phyloP scores from a whole-genome alignment of 257 asterid species.

The Gentiana macrophylla region DNA sequence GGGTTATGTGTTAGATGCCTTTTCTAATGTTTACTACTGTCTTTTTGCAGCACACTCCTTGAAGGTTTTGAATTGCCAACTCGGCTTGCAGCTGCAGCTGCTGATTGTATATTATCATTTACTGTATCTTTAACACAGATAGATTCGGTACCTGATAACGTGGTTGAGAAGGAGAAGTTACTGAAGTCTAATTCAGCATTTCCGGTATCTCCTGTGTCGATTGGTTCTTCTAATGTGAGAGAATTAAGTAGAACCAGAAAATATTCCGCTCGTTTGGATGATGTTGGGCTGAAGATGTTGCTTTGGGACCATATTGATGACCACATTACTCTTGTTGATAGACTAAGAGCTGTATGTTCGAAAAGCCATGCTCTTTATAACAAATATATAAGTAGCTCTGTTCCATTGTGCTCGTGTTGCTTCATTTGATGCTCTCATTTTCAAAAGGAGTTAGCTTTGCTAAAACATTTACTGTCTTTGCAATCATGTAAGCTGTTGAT shows the following conservation, averaged over 20 bases:
- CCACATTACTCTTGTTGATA: constrained; percentile 53
- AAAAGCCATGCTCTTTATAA: not conserved
- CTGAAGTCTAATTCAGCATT: constrained; percentile 14
- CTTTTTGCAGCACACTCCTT: constrained; percentile 49
- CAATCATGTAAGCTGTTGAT: constrained; percentile 1
- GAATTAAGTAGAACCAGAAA: constrained; percentile 26
- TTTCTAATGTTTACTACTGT: constrained; percentile 18
- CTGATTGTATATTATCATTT: constrained; percentile 68
- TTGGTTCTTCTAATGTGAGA: constrained; percentile 21
- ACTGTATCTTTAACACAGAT: constrained; percentile 58
- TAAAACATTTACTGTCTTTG: not conserved
- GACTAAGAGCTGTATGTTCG: constrained; percentile 60
- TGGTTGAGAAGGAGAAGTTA: constrained; percentile 34
- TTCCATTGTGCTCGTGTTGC: not conserved
- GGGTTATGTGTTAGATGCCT: not conserved
- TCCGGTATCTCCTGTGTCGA: constrained; percentile 24
- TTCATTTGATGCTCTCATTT: not conserved
- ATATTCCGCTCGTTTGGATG: constrained; percentile 27
- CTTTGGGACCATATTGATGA: constrained; percentile 68
- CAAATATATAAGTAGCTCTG: not conserved
- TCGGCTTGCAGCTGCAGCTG: constrained; percentile 85
- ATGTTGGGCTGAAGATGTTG: constrained; percentile 48
- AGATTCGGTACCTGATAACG: constrained; percentile 25
- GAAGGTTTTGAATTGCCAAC: constrained; percentile 90
- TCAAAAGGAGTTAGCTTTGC: not conserved